Evolutionary conservation across 345 rosid species (phyloP).

Genomic region (Brassica cretica): DNA sequence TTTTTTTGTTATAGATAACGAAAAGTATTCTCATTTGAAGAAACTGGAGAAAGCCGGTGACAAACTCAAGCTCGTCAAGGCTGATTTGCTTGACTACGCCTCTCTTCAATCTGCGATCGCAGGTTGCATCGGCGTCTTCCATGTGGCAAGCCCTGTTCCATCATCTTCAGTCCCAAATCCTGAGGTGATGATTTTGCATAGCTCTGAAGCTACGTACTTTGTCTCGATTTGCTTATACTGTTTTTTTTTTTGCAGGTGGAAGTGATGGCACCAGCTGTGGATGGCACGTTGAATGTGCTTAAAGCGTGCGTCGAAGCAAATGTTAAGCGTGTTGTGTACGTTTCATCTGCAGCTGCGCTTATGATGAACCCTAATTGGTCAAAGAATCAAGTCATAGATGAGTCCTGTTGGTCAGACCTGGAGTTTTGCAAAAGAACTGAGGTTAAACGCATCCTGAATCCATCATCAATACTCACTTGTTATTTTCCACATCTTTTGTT

Average conservation of each 20-base stretch:
- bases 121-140: constrained; percentile 70
- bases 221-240: neutral
- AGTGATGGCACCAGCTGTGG: constrained; percentile 64
- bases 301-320: constrained; percentile 58
- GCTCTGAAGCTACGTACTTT: neutral
- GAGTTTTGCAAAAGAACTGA: constrained; percentile 54
- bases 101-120: constrained; percentile 48
- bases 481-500: neutral
- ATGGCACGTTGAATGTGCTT: constrained; percentile 69
- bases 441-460: constrained; percentile 38
- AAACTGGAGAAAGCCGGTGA: constrained; percentile 54
- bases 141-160: constrained; percentile 71
- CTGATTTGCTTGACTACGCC: constrained; percentile 55
- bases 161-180: constrained; percentile 46
- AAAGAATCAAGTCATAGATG: constrained; percentile 48
- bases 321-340: constrained; percentile 62
- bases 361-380: constrained; percentile 61
- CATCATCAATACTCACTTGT: constrained; percentile 4
- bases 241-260: constrained; percentile 44
- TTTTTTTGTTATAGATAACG: constrained; percentile 37
- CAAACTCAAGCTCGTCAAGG: constrained; percentile 65
- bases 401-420: constrained; percentile 64
- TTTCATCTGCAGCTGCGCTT: constrained; percentile 60
- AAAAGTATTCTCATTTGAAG: constrained; percentile 56
- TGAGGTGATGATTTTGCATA: constrained; percentile 22